Evolutionary conservation across 2,329 filamentous ascomycete species (phyloP), one percentile per base, ranked within the genome.

Genomic region (Aspergillus udagawae): DNA sequence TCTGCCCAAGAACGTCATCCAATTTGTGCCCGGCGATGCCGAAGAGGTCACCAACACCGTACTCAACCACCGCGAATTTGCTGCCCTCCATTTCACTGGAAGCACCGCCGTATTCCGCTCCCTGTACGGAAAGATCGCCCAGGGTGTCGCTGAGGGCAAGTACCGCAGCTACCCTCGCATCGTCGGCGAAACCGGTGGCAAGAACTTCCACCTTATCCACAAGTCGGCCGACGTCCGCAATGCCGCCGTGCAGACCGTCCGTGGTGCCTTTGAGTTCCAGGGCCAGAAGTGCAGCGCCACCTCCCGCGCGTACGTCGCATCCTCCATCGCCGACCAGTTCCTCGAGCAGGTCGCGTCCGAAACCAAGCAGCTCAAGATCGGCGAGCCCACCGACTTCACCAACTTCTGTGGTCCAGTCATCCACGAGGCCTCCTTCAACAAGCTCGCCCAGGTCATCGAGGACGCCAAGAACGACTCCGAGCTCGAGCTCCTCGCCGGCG

Each of bases 1-100:
- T 44, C 84, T 97, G 52, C 93, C 93, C 42, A 85, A 86, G 67
- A 86, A 93, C 65, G 93, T 97, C 53, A 91, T 97, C 63, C 93
- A 97, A 76, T 97, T 96, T 73, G 85, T 97, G 10, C 92, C 92
- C 3, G 93, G 93, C 56, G 87, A 96, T 69, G 89, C 93, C 3
- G 89, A 88, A 56, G 86, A 91, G 74, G 85, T 97, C 58, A 97
- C 92, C 57, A 86, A 87, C 72, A 82, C 83, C 38, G 89, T 90
- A 9, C 83, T 97, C 48, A 81, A 82, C 53, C 91, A 94, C 80
- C 85, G 80, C 65, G 82, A 95, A 58, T 94, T 97, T 67, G 88
- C 92, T 8, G 89, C 90, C n/a, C 85, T 97, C 23, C 92, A 97
- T 80, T 97, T 92, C 81, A 97, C 92, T 0, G 93, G 93, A 60